These are phyloP conservation scores for Penicillium sp. DNA, from an alignment of 2,329 filamentous ascomycete genomes.

Conservation along the genomic window DNA sequence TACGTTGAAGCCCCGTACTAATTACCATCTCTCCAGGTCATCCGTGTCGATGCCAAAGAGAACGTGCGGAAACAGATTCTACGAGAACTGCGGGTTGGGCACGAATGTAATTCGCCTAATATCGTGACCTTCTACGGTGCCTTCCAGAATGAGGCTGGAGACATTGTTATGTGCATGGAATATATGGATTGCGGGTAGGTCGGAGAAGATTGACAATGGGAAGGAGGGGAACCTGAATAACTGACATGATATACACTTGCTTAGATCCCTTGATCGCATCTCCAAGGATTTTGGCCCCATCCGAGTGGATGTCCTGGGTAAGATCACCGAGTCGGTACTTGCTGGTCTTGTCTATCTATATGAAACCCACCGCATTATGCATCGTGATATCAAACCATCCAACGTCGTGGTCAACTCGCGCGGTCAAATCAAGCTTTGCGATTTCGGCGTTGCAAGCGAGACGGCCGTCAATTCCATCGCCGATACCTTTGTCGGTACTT, in stretches of 20 bases:
- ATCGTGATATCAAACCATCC: constrained; percentile 97
- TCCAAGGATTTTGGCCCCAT: constrained; percentile 95
- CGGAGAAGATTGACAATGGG: constrained; percentile 12
- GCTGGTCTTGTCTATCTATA: constrained; percentile 95
- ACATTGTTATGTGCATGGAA: constrained; percentile 99
- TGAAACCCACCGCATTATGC: constrained; percentile 96
- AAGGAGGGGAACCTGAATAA: constrained; percentile 10
- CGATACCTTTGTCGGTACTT: constrained; percentile 97
- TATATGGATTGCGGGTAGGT: constrained; percentile 98
- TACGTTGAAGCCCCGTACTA: neutral
- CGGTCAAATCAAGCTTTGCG: constrained; percentile 94
- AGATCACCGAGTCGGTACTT: constrained; percentile 94
- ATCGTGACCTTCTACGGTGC: constrained; percentile 98
- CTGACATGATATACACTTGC: constrained; percentile 20
- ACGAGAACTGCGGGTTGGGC: constrained; percentile 96
- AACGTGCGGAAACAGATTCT: constrained; percentile 97
- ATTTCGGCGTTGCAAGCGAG: constrained; percentile 98
- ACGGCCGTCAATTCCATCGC: constrained; percentile 98
- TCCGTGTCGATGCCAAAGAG: constrained; percentile 97
- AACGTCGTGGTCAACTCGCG: constrained; percentile 96
- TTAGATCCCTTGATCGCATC: constrained; percentile 87
- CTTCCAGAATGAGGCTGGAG: constrained; percentile 93
- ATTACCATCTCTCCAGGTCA: constrained; percentile 66
- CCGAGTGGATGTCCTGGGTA: constrained; percentile 93
- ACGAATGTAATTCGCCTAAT: constrained; percentile 94